Percentiles rank a stretch among this genome's conserved stretches.
Evolutionary conservation across 306 rosid species (phyloP).

Genomic region (Ormosia emarginata): DNA sequence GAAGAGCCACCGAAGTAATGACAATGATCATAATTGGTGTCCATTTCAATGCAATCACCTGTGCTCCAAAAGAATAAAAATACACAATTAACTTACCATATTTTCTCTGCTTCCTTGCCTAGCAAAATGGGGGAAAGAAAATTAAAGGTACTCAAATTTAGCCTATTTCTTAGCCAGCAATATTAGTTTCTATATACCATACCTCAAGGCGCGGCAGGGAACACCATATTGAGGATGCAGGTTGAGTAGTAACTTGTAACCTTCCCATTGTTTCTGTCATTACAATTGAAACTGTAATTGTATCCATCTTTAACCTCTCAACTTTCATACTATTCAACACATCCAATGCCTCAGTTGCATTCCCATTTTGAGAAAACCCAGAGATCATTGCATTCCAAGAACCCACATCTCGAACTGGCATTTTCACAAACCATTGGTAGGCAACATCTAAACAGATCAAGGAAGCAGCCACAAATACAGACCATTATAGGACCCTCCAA

Average conservation of each 20-base stretch:
- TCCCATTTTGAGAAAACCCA: too few relatives aligned
- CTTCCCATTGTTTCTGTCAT: constrained; percentile 39
- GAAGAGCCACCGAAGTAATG: constrained; percentile 29
- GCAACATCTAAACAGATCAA: too few relatives aligned
- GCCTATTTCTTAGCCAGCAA: not conserved
- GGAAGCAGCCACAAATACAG: too few relatives aligned
- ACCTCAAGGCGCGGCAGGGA: constrained; percentile 66
- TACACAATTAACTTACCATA: not conserved
- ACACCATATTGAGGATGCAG: constrained; percentile 46
- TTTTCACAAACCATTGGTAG: too few relatives aligned
- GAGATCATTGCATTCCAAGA: too few relatives aligned
- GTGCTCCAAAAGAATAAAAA: not conserved
- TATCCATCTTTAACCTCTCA: too few relatives aligned
- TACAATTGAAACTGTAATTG: too few relatives aligned
- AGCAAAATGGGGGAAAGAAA: not conserved
- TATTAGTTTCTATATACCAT: not conserved
- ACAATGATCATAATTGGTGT: constrained; percentile 41
- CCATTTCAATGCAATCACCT: constrained; percentile 62
- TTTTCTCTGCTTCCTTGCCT: not conserved
- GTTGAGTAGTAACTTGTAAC: not conserved
- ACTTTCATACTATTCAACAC: too few relatives aligned
- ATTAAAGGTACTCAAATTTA: not conserved
- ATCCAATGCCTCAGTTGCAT: too few relatives aligned
- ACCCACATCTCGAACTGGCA: too few relatives aligned
- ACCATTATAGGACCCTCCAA: too few relatives aligned